Percentiles rank a stretch among this genome's conserved stretches.
These are phyloP conservation scores for Chenopodium suecicum DNA, from an alignment of 148 eudicot genomes.

Conservation along the genomic window DNA sequence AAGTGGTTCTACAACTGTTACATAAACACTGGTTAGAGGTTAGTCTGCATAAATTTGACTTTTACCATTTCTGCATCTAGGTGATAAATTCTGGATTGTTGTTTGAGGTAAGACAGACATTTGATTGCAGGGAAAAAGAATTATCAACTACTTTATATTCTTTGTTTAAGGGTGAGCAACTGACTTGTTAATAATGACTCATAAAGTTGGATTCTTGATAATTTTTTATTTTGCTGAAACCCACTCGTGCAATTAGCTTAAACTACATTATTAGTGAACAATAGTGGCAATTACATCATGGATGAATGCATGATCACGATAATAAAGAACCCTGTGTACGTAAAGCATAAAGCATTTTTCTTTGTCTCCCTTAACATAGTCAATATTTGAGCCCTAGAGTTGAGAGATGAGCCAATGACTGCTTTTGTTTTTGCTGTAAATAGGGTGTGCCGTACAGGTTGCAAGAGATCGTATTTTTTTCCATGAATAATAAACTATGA, in stretches of 20 bases:
- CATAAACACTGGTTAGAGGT: not conserved
- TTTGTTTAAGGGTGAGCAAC: no score
- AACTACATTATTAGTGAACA: conserved; percentile 9
- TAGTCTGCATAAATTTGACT: not conserved
- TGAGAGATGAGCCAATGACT: conserved; percentile 2
- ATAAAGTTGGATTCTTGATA: not conserved
- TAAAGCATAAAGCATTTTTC: conserved; percentile 26
- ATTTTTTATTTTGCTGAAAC: not conserved
- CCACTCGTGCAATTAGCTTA: conserved; percentile 10
- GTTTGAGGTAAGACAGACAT: not conserved
- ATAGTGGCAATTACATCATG: conserved; percentile 20
- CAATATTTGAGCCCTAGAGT: conserved; percentile 22
- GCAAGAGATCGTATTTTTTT: conserved; percentile 14
- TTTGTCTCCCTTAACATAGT: conserved; percentile 26
- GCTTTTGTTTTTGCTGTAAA: conserved; percentile 8
- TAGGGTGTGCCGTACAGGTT: conserved; percentile 20
- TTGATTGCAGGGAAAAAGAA: not conserved
- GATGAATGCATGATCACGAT: conserved; percentile 16
- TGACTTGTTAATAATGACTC: not conserved
- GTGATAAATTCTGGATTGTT: not conserved
- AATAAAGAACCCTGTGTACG: conserved; percentile 23
- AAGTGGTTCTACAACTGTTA: not conserved
- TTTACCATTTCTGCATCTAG: not conserved
- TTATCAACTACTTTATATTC: not conserved
- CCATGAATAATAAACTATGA: conserved; percentile 19